Conservation (phyloP, 768 basidiomycete genomes). For the Tricholoma saponaceum region DNA sequence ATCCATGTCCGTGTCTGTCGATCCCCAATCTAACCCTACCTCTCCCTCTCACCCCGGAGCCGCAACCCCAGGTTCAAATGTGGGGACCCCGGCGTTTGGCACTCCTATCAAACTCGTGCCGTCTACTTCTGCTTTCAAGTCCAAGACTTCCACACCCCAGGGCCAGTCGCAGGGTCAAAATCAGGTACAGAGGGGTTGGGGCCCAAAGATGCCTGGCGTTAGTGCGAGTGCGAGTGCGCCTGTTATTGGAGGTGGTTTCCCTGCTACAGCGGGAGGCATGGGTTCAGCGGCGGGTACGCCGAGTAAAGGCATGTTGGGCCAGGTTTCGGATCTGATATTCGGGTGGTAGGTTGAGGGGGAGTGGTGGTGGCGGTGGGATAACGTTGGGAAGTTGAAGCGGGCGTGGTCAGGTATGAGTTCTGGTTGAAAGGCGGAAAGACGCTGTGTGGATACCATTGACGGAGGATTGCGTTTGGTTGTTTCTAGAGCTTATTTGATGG, state of each 20-base stretch:
- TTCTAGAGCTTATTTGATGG: too few relatives aligned
- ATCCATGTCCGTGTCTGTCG: slow-evolving; percentile 47
- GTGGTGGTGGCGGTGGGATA: background rate
- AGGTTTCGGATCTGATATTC: slow-evolving; percentile 77
- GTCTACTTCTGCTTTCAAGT: slow-evolving; percentile 65
- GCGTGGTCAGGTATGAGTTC: background rate
- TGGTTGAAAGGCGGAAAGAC: too few relatives aligned
- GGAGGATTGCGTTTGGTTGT: too few relatives aligned
- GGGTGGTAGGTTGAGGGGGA: slow-evolving; percentile 53
- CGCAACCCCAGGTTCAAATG: slow-evolving; percentile 8
- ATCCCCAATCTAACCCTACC: slow-evolving; percentile 30
- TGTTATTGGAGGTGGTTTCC: slow-evolving; percentile 2
- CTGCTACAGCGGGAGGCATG: slow-evolving; percentile 9
- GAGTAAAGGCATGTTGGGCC: slow-evolving; percentile 61
- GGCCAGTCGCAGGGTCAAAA: background rate
- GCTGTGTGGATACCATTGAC: too few relatives aligned
- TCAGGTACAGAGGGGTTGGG: slow-evolving; percentile 16
- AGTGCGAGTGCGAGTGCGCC: slow-evolving; percentile 8
- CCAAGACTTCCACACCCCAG: slow-evolving; percentile 22
- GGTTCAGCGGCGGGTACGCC: slow-evolving; percentile 22
- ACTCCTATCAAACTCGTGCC: slow-evolving; percentile 74
- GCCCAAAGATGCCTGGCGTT: slow-evolving; percentile 10
- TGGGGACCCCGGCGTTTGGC: slow-evolving; percentile 45
- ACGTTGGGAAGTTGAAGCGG: background rate
- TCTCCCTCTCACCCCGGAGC: slow-evolving; percentile 4